A percentile compares a stretch with the other conserved stretches of the same genome.
Evolutionary conservation across 2,329 filamentous ascomycete genomes (phyloP).

Genomic region (Claviceps capensis): DNA sequence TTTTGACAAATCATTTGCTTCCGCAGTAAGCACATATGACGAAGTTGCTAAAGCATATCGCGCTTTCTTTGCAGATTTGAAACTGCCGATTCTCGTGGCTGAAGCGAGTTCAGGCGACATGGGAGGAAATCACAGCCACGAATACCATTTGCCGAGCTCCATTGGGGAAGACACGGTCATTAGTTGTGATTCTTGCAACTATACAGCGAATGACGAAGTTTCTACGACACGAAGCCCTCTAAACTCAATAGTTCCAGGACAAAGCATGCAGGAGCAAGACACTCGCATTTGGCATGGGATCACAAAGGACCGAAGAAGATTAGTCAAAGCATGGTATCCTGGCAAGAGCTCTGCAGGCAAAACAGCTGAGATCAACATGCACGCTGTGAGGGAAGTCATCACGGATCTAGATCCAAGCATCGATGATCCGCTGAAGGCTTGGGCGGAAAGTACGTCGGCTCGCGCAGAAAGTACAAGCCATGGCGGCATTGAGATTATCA

Average conservation of each 20-base stretch:
- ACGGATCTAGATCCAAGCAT: slow-evolving; percentile 60
- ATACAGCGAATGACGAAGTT: slow-evolving; percentile 82
- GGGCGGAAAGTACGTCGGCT: slow-evolving; percentile 25
- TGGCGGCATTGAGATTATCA: slow-evolving; percentile 13
- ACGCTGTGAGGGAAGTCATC: slow-evolving; percentile 51
- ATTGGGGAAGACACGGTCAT: slow-evolving; percentile 80
- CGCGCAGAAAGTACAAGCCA: slow-evolving; percentile 1
- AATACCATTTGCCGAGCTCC: slow-evolving; percentile 72
- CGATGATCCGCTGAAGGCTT: slow-evolving; percentile 41
- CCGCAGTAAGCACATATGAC: slow-evolving; percentile 70
- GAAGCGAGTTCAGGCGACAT: slow-evolving; percentile 93
- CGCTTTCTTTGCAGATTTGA: slow-evolving; percentile 68
- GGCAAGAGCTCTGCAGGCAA: slow-evolving; percentile 13
- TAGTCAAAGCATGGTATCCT: slow-evolving; percentile 59
- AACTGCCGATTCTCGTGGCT: slow-evolving; percentile 70
- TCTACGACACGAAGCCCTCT: slow-evolving; percentile 27
- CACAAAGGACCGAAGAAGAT: slow-evolving; percentile 49
- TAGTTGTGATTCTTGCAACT: slow-evolving; percentile 58
- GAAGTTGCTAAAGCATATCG: slow-evolving; percentile 61
- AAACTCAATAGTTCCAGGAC: not conserved
- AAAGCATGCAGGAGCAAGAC: slow-evolving; percentile 4
- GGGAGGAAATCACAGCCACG: slow-evolving; percentile 84
- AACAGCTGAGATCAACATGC: slow-evolving; percentile 29
- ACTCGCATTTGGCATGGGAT: slow-evolving; percentile 46
- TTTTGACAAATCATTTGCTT: slow-evolving; percentile 56